Evolutionary conservation across 495 filamentous ascomycete genomes (phyloP).

Genomic region (Trichoderma parareesei): DNA sequence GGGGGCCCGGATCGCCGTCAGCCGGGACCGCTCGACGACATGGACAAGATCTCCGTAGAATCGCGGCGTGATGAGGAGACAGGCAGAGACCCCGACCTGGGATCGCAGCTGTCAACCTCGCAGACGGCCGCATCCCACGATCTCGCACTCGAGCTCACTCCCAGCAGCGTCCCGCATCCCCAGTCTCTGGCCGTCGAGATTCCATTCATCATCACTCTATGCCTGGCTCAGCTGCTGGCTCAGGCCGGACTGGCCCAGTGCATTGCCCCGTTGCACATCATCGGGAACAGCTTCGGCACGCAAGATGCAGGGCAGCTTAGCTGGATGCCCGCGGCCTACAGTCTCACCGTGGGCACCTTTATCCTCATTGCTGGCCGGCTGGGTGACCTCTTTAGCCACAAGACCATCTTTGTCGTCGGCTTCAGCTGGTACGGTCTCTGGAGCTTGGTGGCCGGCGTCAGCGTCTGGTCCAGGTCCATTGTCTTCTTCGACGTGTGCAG

Average conservation of each 20-base stretch:
- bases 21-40: background rate
- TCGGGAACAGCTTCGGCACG: constrained; percentile 36
- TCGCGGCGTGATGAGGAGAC: background rate
- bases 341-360: constrained; percentile 61
- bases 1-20: background rate
- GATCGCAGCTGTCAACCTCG: background rate
- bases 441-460: constrained; percentile 53
- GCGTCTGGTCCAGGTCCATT: constrained; percentile 19
- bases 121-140: background rate
- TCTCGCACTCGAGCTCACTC: background rate
- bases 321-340: constrained; percentile 48
- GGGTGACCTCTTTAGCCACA: constrained; percentile 61
- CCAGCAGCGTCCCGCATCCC: background rate
- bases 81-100: background rate
- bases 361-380: constrained; percentile 58
- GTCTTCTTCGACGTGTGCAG: constrained; percentile 53
- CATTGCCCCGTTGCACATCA: constrained; percentile 33
- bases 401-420: constrained; percentile 54
- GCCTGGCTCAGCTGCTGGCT: constrained; percentile 27
- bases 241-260: constrained; percentile 31
- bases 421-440: constrained; percentile 57
- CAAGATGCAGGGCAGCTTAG: constrained; percentile 33
- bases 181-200: constrained; percentile 13
- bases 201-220: constrained; percentile 21
- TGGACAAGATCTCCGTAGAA: background rate